Base-by-base conservation (phyloP, 2,329 filamentous ascomycete genomes). In the Seiridium unicorne region DNA sequence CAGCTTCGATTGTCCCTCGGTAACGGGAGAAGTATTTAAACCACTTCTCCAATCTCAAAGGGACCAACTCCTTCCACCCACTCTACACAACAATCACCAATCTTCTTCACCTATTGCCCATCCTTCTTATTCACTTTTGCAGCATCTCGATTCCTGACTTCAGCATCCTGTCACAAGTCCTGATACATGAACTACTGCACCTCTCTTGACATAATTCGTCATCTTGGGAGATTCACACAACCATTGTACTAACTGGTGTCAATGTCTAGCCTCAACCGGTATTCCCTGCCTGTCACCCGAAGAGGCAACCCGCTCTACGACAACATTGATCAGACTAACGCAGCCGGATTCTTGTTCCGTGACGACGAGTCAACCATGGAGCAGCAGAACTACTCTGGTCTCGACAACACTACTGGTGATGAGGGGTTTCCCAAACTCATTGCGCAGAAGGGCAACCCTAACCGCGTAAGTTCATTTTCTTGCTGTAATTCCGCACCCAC, bases 341-440 rank as follows among this genome's bases (percentile, higher is more conserved):
- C 91, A 10, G 86, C 92, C 34, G 88, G 90, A 59, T 96, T 96
- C 70, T 81, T 97, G 44, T 96, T 97, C 72, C 89, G 90, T 62
- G 90, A 92, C 68, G 92, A 93, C 62, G 88, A 93, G 59, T 72
- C 76, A 58, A 72, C 71, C 55, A 84, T 87, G 51, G 87, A 90
- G 61, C 5, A 9, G 9, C 84, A 89, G 65, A 88, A 83, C 64
- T 90, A 89, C 73, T 81, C 91, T 64, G 84, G 89, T 73, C 85
- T 91, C 76, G 87, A 89, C 59, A 87, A 89, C 59, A 86, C 18
- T 26, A 26, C 87, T 64, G 88, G 86, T 55, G 90, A 96, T 69
- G 92, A 97, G 73, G 89, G 88, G 70, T 98, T 97, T 69, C 93
- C 93, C 36, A 93, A 94, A 63, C 83, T 95, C 64, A 86, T 91